Conservation (phyloP, 148 eudicot genomes). For the Amaranthus hypochondriacus region DNA sequence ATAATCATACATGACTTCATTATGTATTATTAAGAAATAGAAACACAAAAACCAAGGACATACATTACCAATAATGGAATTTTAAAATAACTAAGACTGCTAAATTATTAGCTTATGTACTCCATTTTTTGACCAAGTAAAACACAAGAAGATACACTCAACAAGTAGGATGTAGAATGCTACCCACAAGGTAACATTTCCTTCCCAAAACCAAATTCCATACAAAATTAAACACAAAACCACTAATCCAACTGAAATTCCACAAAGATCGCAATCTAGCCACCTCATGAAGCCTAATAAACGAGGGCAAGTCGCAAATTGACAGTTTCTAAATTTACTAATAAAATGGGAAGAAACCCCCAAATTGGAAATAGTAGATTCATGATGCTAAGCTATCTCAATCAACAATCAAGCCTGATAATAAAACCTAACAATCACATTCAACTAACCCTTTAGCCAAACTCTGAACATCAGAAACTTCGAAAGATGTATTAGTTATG, state of each 20-base stretch:
- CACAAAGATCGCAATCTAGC: conserved; percentile 2
- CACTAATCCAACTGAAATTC: conserved; percentile 2
- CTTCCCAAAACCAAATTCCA: conserved; percentile 7
- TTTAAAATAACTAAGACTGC: conserved; percentile 6
- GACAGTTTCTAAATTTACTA: background rate
- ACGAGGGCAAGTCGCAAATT: background rate
- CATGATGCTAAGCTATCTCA: background rate
- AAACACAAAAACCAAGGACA: background rate
- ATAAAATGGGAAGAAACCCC: background rate
- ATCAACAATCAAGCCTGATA: background rate
- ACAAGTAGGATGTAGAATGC: conserved; percentile 15
- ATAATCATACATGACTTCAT: background rate
- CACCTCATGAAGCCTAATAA: background rate
- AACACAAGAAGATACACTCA: conserved; percentile 9
- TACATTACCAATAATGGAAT: background rate
- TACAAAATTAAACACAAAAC: conserved; percentile 4
- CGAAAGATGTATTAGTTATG: conserved; percentile 10
- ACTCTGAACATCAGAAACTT: background rate
- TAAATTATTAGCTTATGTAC: conserved; percentile 3
- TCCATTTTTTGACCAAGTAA: conserved; percentile 10
- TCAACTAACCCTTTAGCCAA: background rate
- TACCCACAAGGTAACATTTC: conserved; percentile 10
- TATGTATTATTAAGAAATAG: background rate
- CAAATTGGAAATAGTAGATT: background rate
- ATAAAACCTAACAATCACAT: background rate